Evolutionary conservation across 148 eudicot genomes (phyloP), one percentile per base, ranked within the genome.

Genomic region (Rhododendron kiyosumense): DNA sequence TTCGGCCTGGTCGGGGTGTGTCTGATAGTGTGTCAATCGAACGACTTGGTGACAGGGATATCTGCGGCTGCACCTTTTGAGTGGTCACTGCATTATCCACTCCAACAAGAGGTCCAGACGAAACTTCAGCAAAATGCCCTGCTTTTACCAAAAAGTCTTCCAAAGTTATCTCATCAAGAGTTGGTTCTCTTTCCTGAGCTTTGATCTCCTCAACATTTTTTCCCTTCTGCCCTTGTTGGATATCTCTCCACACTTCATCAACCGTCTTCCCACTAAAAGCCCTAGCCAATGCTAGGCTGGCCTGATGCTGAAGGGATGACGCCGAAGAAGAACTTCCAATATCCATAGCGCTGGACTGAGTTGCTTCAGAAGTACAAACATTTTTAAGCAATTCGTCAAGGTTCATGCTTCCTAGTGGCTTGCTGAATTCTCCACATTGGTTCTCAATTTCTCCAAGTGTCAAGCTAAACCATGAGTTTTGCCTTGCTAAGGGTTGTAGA

Each of bases 91-190:
- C 90, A 85, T 83, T 34, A 65, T 92, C 93, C 87, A 91, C 84
- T 34, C 85, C 90, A 81, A 90, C 84, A 22, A 65, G 83, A 51
- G 90, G 90, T 82, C 89, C 88, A 17, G 90, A 51, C 49, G 91
- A 86, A 57, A 85, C 84, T 83, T 91, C 94, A 41, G 91, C 89
- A 73, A 91, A 88, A 83, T 89, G 88, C 83, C 94, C 98, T 5
- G 92, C 92, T 89, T 94, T 93, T 32, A 91, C 88, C 89, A 95
- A 87, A 85, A 93, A 95, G 30, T 92, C 96, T 87, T 95, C 97
- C 86, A 95, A 88, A 46, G 96, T 95, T 87, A 88, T 92, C 86
- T 91, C 92, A 12, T 95, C 91, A 65, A 89, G 89, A 54, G 92
- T 91, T 46, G 88, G 84, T 80, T 92, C 92, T 82, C 91, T 91